These are phyloP conservation scores for Zizania latifolia DNA, from an alignment of 176 grass and related monocot genomes.

Conservation along the genomic window DNA sequence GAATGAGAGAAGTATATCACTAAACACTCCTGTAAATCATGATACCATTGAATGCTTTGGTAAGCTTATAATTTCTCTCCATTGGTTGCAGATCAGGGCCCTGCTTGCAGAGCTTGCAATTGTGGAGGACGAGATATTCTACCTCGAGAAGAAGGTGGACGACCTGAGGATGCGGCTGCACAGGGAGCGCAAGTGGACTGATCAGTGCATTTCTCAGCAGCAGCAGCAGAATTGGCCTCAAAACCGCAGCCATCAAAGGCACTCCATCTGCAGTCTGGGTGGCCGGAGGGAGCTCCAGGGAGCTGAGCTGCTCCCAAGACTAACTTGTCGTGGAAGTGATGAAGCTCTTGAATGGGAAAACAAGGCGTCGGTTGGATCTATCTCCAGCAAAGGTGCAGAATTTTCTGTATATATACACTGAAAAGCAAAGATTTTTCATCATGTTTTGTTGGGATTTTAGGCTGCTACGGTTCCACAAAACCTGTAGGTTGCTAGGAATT, in stretches of 20 bases:
- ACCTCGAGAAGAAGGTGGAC: slow-evolving; percentile 75
- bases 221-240: slow-evolving; percentile 18
- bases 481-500: neutral
- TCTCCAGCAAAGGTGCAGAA: slow-evolving; percentile 29
- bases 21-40: neutral
- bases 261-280: slow-evolving; percentile 39
- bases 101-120: slow-evolving; percentile 71
- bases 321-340: slow-evolving; percentile 21
- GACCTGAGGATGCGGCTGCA: slow-evolving; percentile 49
- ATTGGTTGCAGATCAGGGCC: slow-evolving; percentile 39
- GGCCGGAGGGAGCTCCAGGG: slow-evolving; percentile 35
- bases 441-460: too few relatives aligned
- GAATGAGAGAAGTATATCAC: neutral
- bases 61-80: neutral
- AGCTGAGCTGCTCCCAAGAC: slow-evolving; percentile 25
- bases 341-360: slow-evolving; percentile 27
- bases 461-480: too few relatives aligned
- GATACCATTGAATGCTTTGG: neutral
- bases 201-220: slow-evolving; percentile 43
- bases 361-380: slow-evolving; percentile 45
- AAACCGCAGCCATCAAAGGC: slow-evolving; percentile 22
- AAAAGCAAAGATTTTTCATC: too few relatives aligned
- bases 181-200: slow-evolving; percentile 51
- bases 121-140: slow-evolving; percentile 89
- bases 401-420: neutral